Evolutionary conservation across 2,329 filamentous ascomycete species (phyloP).

Genomic region (Fusarium solani-melongenae): DNA sequence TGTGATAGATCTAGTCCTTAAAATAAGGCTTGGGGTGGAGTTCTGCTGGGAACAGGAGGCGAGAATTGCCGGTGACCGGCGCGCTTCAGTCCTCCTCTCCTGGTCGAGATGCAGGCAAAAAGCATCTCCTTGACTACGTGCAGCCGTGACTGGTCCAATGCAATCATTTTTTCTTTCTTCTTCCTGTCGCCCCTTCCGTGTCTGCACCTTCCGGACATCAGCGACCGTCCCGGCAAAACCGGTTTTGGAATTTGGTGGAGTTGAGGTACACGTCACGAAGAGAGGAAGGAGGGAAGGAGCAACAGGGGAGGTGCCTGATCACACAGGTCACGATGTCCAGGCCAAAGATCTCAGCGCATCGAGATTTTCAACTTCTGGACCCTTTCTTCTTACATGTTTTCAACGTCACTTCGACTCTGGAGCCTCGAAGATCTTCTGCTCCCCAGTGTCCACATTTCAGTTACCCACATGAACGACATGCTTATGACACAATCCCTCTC

Average conservation of each 20-base stretch:
- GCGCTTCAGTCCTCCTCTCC: constrained; percentile 2
- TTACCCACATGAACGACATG: constrained; percentile 20
- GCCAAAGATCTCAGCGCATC: constrained; percentile 26
- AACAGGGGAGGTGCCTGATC: constrained; percentile 23
- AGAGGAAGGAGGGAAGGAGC: constrained; percentile 18
- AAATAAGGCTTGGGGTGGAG: neutral
- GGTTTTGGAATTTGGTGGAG: constrained; percentile 27
- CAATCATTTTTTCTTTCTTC: neutral
- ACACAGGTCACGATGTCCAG: constrained; percentile 1
- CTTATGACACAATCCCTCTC: constrained; percentile 30
- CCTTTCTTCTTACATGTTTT: constrained; percentile 15
- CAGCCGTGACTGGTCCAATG: neutral
- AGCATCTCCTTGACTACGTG: neutral
- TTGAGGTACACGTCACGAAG: constrained; percentile 26
- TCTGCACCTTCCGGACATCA: constrained; percentile 7
- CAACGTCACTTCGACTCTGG: constrained; percentile 27
- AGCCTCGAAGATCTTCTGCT: constrained; percentile 15
- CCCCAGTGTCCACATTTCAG: constrained; percentile 28
- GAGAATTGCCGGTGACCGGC: constrained; percentile 6
- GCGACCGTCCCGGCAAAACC: constrained; percentile 25
- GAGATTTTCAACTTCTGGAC: constrained; percentile 24
- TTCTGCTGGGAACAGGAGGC: constrained; percentile 19
- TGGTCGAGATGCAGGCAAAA: constrained; percentile 14
- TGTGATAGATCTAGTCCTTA: constrained; percentile 25
- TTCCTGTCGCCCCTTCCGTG: constrained; percentile 6